A percentile compares a stretch with the other conserved stretches of the same genome.
phyloP scores from a whole-genome alignment of 306 rosid genomes.

The Macrotyloma uniflorum region DNA sequence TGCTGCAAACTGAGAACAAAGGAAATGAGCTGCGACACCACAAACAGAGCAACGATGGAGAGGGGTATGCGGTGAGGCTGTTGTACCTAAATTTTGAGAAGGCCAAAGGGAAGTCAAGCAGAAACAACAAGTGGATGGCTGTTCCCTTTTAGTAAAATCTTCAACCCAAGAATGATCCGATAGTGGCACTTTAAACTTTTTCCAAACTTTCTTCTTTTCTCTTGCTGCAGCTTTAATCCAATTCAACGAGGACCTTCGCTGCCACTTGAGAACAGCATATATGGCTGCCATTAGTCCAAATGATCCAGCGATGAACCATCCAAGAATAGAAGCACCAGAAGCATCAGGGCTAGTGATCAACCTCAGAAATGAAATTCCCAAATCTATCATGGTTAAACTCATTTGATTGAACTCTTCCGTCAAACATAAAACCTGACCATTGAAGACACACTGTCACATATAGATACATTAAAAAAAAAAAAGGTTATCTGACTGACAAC shows the following conservation, averaged over 20 bases:
- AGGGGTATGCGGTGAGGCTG: slow-evolving; percentile 51
- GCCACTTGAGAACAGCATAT: slow-evolving; percentile 72
- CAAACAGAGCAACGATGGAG: slow-evolving; percentile 83
- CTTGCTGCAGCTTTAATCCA: slow-evolving; percentile 82
- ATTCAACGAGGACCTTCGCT: slow-evolving; percentile 63
- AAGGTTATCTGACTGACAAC: slow-evolving; percentile 26
- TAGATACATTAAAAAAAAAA: background rate
- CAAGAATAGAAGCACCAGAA: slow-evolving; percentile 53
- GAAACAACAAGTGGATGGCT: slow-evolving; percentile 73
- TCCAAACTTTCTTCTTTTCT: slow-evolving; percentile 77
- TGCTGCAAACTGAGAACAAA: slow-evolving; percentile 65
- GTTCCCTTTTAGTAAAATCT: slow-evolving; percentile 64
- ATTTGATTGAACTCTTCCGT: slow-evolving; percentile 21
- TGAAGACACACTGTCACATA: slow-evolving; percentile 1
- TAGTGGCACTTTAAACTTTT: slow-evolving; percentile 62
- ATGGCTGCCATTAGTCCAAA: slow-evolving; percentile 64
- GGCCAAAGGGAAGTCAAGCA: slow-evolving; percentile 73
- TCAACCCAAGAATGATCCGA: slow-evolving; percentile 71
- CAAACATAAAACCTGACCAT: slow-evolving; percentile 46
- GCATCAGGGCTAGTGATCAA: slow-evolving; percentile 43
- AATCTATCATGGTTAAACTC: slow-evolving; percentile 48
- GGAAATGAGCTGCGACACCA: slow-evolving; percentile 81
- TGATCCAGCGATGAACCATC: slow-evolving; percentile 71
- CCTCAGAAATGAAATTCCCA: slow-evolving; percentile 52
- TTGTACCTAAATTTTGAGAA: slow-evolving; percentile 62